Percentiles rank a stretch among this genome's conserved stretches.
phyloP scores from a whole-genome alignment of 2,329 filamentous ascomycete species.

The Beauveria medogensis region DNA sequence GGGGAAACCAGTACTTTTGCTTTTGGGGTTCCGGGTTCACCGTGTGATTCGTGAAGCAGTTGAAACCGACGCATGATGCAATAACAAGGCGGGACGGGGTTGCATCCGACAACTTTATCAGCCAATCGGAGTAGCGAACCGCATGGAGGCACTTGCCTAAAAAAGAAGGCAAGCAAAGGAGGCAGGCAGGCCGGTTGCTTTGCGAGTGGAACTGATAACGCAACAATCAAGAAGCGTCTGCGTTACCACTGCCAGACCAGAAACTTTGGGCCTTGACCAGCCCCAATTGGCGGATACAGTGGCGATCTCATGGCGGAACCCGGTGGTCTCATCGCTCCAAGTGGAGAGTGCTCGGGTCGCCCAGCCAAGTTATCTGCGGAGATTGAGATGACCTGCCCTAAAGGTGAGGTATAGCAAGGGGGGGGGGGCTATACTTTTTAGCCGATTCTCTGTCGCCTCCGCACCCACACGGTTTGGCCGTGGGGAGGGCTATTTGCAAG shows the following conservation, averaged over 20 bases:
- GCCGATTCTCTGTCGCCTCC: constrained; percentile 10
- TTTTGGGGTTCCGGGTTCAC: not conserved
- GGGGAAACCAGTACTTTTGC: not conserved
- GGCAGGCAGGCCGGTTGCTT: not conserved
- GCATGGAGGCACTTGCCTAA: constrained; percentile 6
- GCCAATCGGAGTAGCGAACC: not conserved
- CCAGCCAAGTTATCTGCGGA: not conserved
- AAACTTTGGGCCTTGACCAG: too few relatives aligned
- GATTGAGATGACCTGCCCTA: not conserved
- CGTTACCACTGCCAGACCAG: not conserved
- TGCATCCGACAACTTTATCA: not conserved
- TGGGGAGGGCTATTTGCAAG: not conserved
- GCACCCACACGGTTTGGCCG: constrained; percentile 10
- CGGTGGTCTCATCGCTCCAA: not conserved
- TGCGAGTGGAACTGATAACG: not conserved
- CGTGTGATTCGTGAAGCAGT: too few relatives aligned
- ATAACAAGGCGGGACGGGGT: not conserved
- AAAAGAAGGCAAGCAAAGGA: not conserved
- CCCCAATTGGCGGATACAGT: not conserved
- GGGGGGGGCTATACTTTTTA: not conserved
- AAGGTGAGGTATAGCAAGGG: too few relatives aligned
- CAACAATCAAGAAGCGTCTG: not conserved
- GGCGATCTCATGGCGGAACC: constrained; percentile 3
- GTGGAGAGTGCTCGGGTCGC: not conserved
- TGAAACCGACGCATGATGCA: not conserved